Base-by-base conservation (phyloP, 2,329 filamentous ascomycete genomes). In the Lachnellula occidentalis region DNA sequence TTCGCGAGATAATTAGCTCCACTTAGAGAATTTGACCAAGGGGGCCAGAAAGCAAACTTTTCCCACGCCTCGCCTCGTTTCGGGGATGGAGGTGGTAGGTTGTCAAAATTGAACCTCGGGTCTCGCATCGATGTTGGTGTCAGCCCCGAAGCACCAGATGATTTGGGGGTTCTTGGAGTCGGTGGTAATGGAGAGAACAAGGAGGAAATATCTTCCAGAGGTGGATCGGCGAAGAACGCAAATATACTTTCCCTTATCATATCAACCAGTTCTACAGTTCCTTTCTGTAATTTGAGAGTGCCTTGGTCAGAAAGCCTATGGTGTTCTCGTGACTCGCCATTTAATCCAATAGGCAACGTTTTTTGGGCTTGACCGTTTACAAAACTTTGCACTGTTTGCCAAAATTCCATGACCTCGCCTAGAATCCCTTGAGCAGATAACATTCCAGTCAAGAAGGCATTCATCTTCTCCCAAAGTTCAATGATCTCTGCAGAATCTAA, bases 31-130 rank as follows among this genome's bases (percentile, higher is more conserved):
- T 96, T 97, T 2, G 91, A 88, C 73, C 88, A 87, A 0, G 92
- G 94, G 4, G 92, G 92, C 92, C 92, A 97, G 71, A 97, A 99
- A 0, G 92, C 92, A 70, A 94, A 83, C 73, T 92, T 87, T 67
- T 97, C 94, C 90, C 91, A 97, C 0, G 86, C 75, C 64, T 96
- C 90, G 5, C 92, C 92, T 45, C 81, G 82, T 62, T 80, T 88
- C 0, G 90, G 89, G 0, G 88, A 90, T 1, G 86, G 85, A 11
- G 85, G 83, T 1, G 90, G 92, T 2, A 89, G 75, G 58, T 88
- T 91, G 66, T 96, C 90, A 56, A 96, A 83, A 53, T 85, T 87
- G 71, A 95, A 92, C 1, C 88, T 82, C 45, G 87, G 85, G 62
- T 90, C 87, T 51, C 84, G 81, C 1, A 79, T 72, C 17, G 80